A percentile compares a stretch with the other conserved stretches of the same genome.
These are phyloP conservation scores for Lenwebbia sp. DNA, from an alignment of 345 rosid species.

Conservation along the genomic window DNA sequence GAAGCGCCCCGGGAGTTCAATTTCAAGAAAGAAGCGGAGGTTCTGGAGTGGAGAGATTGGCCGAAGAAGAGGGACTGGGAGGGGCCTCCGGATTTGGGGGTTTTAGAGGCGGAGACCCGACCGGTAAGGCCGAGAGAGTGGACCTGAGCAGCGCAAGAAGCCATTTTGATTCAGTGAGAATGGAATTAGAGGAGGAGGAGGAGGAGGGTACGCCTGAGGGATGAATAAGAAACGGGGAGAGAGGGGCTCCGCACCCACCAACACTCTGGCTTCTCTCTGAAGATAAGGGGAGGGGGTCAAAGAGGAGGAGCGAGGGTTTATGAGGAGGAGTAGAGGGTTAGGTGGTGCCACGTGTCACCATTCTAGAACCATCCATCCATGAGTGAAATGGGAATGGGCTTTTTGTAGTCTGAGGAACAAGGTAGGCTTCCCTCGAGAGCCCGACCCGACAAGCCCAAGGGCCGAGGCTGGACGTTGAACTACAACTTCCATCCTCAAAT, in stretches of 20 bases:
- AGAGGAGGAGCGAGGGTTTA: background rate
- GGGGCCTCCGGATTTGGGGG: slow-evolving; percentile 4
- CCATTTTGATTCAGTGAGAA: slow-evolving; percentile 27
- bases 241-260: background rate
- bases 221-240: background rate
- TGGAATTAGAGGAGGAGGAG: background rate
- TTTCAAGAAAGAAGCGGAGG: slow-evolving; percentile 40
- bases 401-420: background rate
- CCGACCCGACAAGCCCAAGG: background rate
- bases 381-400: background rate
- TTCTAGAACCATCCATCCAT: slow-evolving; percentile 16
- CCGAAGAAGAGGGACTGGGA: slow-evolving; percentile 52
- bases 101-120: background rate
- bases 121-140: slow-evolving; percentile 36
- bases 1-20: slow-evolving; percentile 3
- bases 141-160: slow-evolving; percentile 68
- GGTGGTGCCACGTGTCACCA: slow-evolving; percentile 33
- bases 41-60: slow-evolving; percentile 13
- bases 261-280: background rate
- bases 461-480: background rate
- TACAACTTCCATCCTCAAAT: background rate
- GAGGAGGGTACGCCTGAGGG: background rate
- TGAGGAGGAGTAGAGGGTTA: slow-evolving; percentile 10
- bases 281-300: too few species aligned
- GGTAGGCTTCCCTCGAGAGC: background rate